These are phyloP conservation scores for Prunus mume DNA, from an alignment of 306 rosid genomes.

Conservation along the genomic window DNA sequence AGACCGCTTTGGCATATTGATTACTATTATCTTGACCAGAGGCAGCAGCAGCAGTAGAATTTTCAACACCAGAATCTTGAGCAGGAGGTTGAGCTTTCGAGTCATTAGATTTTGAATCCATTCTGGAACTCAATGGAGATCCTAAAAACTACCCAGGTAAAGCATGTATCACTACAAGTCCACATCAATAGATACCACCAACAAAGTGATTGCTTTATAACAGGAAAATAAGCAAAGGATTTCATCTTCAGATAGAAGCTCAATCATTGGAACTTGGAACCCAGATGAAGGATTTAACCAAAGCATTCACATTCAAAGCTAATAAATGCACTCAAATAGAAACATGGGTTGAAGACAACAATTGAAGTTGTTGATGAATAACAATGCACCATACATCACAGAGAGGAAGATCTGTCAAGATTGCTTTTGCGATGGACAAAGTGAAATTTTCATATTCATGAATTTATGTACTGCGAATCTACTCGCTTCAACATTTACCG, in stretches of 20 bases:
- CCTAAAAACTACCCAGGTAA: neutral
- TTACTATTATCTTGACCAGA: slow-evolving; percentile 33
- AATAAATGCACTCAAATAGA: neutral
- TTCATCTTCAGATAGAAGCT: no score
- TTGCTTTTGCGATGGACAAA: neutral
- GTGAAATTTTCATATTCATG: neutral
- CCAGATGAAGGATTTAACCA: neutral
- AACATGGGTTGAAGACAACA: neutral
- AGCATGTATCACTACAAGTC: neutral
- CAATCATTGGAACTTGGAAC: neutral
- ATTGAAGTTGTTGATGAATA: neutral
- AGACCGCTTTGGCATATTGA: slow-evolving; percentile 13
- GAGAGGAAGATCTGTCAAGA: neutral
- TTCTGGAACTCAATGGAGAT: slow-evolving; percentile 15
- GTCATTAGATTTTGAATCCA: slow-evolving; percentile 38
- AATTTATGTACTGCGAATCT: neutral
- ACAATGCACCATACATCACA: neutral
- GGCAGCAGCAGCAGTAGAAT: slow-evolving; percentile 28
- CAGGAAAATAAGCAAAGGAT: neutral
- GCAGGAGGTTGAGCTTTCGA: slow-evolving; percentile 29
- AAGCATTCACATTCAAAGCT: neutral
- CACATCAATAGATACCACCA: neutral
- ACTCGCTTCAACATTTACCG: neutral
- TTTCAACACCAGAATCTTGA: slow-evolving; percentile 22
- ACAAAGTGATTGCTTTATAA: neutral